These are phyloP conservation scores for Alternaria consortialis DNA, from an alignment of 2,329 filamentous ascomycete species.

Conservation along the genomic window DNA sequence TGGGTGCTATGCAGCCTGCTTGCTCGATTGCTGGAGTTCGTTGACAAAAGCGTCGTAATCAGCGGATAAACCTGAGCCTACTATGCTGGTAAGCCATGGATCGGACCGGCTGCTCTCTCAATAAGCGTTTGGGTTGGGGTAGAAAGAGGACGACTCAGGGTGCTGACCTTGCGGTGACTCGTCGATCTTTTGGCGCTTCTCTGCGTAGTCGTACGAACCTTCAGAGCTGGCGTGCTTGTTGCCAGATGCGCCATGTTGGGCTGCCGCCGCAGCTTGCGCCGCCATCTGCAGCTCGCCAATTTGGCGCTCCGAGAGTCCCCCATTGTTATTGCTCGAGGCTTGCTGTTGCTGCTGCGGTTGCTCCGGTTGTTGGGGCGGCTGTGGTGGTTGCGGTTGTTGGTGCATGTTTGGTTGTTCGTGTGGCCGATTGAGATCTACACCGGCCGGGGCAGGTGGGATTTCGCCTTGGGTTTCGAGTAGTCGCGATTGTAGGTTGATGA, in stretches of 20 bases:
- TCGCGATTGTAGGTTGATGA: slow-evolving; percentile 86
- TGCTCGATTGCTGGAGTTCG: slow-evolving; percentile 29
- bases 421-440: slow-evolving; percentile 73
- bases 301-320: slow-evolving; percentile 49
- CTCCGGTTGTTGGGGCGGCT: slow-evolving; percentile 32
- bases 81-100: slow-evolving; percentile 35
- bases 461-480: slow-evolving; percentile 85
- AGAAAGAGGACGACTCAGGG: slow-evolving; percentile 27
- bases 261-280: slow-evolving; percentile 47
- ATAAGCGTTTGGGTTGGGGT: slow-evolving; percentile 45
- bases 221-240: slow-evolving; percentile 48
- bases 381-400: slow-evolving; percentile 25
- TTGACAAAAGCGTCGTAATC: slow-evolving; percentile 32
- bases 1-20: slow-evolving; percentile 20
- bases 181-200: slow-evolving; percentile 49
- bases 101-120: slow-evolving; percentile 39
- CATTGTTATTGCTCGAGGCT: slow-evolving; percentile 39
- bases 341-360: slow-evolving; percentile 35
- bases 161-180: slow-evolving; percentile 48
- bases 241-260: slow-evolving; percentile 42
- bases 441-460: slow-evolving; percentile 82
- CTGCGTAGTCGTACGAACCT: slow-evolving; percentile 44
- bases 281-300: slow-evolving; percentile 48
- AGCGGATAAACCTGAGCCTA: slow-evolving; percentile 23
- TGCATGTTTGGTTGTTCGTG: slow-evolving; percentile 47